Percentiles rank a stretch among this genome's conserved stretches.
Evolutionary conservation across 805 yeast genomes (phyloP).

Genomic region (Candida koratica): DNA sequence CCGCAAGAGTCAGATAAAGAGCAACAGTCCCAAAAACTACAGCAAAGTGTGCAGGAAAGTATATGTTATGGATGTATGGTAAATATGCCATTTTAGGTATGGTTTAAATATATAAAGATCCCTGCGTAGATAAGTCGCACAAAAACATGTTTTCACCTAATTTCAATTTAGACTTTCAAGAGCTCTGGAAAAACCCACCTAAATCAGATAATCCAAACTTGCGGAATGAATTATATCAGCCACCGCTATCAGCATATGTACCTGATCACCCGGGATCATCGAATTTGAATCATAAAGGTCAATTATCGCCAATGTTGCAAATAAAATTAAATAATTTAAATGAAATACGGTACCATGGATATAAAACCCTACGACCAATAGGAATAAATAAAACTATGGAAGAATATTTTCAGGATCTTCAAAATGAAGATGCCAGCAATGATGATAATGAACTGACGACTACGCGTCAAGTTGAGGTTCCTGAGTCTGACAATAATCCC

Average conservation of each 20-base stretch:
- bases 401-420: slow-evolving; percentile 24
- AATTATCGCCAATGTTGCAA: slow-evolving; percentile 16
- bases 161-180: slow-evolving; percentile 12
- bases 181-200: slow-evolving; percentile 12
- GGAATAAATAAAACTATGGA: slow-evolving; percentile 40
- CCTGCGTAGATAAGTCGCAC: not conserved
- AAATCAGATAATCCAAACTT: slow-evolving; percentile 16
- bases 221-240: slow-evolving; percentile 32
- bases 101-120: no score
- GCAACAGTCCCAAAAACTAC: no score
- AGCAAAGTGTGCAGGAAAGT: no score
- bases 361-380: slow-evolving; percentile 32
- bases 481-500: not conserved
- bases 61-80: slow-evolving; percentile 78
- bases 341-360: slow-evolving; percentile 32
- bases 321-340: slow-evolving; percentile 22
- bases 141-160: slow-evolving; percentile 15
- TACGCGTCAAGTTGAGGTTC: slow-evolving; percentile 1
- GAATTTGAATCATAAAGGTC: slow-evolving; percentile 11
- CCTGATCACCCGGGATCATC: slow-evolving; percentile 37
- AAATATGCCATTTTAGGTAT: slow-evolving; percentile 40
- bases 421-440: slow-evolving; percentile 1
- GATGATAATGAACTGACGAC: not conserved
- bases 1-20: slow-evolving; percentile 7
- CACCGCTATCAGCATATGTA: slow-evolving; percentile 53